phyloP scores from a whole-genome alignment of 192 early-diverging fungal genomes.

The Entomortierella lignicola region DNA sequence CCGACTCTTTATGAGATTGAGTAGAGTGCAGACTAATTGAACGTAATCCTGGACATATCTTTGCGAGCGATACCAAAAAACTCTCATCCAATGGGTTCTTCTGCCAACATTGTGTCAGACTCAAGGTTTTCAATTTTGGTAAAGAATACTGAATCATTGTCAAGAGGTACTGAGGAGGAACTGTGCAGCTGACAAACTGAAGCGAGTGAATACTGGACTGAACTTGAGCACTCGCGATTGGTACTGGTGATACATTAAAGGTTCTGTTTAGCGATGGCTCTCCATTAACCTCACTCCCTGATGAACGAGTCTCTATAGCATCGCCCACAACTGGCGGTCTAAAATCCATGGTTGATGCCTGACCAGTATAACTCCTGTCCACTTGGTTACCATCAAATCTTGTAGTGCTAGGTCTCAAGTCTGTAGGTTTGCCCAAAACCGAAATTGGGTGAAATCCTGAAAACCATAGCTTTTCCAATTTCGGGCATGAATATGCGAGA shows the following conservation, averaged over 20 bases:
- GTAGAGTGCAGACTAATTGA: slow-evolving; percentile 30
- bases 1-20: slow-evolving; percentile 25
- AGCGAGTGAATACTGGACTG: slow-evolving; percentile 32
- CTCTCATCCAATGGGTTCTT: slow-evolving; percentile 11
- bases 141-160: slow-evolving; percentile 43
- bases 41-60: slow-evolving; percentile 26
- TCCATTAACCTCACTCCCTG: not conserved
- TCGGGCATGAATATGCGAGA: slow-evolving; percentile 38
- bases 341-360: not conserved
- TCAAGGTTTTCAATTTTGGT: slow-evolving; percentile 19
- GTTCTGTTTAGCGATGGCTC: too few species aligned
- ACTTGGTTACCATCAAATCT: not conserved
- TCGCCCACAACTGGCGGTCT: not conserved
- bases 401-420: slow-evolving; percentile 14
- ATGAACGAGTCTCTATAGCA: not conserved
- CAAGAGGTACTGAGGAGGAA: slow-evolving; percentile 43
- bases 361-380: not conserved
- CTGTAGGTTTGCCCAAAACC: slow-evolving; percentile 37
- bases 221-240: not conserved
- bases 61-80: slow-evolving; percentile 17
- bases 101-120: slow-evolving; percentile 42
- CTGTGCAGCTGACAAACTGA: slow-evolving; percentile 44
- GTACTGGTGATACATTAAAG: not conserved
- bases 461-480: slow-evolving; percentile 32
- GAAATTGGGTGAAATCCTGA: slow-evolving; percentile 49